A percentile compares a stretch with the other conserved stretches of the same genome.
phyloP scores from a whole-genome alignment of 305 asterid genomes.

The Solanum hybrid region DNA sequence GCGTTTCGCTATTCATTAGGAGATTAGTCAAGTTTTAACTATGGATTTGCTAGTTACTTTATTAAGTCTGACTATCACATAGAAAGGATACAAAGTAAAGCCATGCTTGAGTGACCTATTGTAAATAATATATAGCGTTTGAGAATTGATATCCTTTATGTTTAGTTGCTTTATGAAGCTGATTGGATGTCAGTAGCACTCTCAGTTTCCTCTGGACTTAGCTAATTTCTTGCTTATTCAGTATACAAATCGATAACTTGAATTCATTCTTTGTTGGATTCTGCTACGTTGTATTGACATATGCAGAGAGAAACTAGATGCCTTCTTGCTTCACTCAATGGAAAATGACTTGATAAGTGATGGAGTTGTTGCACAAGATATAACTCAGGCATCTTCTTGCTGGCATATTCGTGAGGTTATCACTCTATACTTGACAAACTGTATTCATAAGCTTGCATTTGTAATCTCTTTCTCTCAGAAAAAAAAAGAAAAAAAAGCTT shows the following conservation, averaged over 20 bases:
- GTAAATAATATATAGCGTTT: background rate
- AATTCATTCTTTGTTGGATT: slow-evolving; percentile 8
- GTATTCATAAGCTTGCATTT: background rate
- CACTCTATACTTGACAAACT: background rate
- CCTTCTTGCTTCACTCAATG: slow-evolving; percentile 69
- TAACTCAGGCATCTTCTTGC: slow-evolving; percentile 88
- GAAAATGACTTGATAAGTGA: slow-evolving; percentile 78
- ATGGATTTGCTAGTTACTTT: background rate
- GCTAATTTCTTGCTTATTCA: background rate
- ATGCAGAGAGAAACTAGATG: slow-evolving; percentile 86
- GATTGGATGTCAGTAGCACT: background rate
- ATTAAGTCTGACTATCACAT: background rate
- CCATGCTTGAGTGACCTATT: background rate
- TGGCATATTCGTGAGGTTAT: slow-evolving; percentile 96
- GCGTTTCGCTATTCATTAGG: background rate
- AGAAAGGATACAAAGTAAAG: background rate
- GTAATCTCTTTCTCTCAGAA: background rate
- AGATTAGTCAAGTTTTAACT: background rate
- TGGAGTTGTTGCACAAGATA: slow-evolving; percentile 96
- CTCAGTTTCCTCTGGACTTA: background rate
- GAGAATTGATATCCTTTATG: background rate
- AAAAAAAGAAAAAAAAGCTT: background rate
- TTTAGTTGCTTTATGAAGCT: background rate
- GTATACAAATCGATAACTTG: background rate
- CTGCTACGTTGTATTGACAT: slow-evolving; percentile 8